A percentile compares a stretch with the other conserved stretches of the same genome.
phyloP scores from a whole-genome alignment of 1,284 basidiomycete genomes.

The Ustilago trichophora region DNA sequence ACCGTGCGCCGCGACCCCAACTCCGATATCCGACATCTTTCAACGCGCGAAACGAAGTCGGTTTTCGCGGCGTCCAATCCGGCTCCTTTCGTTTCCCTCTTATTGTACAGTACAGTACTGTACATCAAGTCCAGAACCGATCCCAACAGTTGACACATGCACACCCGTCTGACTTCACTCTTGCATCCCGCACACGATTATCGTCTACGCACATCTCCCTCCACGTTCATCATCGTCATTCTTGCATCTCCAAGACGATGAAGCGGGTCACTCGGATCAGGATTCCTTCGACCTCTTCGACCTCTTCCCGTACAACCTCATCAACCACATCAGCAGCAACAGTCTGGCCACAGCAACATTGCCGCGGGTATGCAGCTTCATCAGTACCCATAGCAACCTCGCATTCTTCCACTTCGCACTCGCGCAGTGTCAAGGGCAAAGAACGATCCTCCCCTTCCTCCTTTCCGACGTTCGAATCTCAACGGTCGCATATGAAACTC shows the following conservation, averaged over 20 bases:
- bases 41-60: no score
- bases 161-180: background rate
- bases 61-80: conserved; percentile 12
- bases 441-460: background rate
- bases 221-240: no score
- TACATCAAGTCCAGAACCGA: no score
- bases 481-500: background rate
- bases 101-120: no score
- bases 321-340: background rate
- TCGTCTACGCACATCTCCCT: background rate
- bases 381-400: conserved; percentile 1
- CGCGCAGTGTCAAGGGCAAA: conserved; percentile 22
- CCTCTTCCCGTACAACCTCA: no score
- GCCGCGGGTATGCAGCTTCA: conserved; percentile 1
- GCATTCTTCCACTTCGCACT: background rate
- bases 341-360: no score
- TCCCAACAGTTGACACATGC: no score
- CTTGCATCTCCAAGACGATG: background rate
- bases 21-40: conserved; percentile 14
- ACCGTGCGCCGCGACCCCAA: conserved; percentile 9
- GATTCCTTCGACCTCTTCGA: background rate
- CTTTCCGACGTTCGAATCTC: background rate
- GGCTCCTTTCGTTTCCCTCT: background rate
- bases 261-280: background rate
- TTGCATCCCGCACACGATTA: no score